These are phyloP conservation scores for Mycena polygramma DNA, from an alignment of 768 basidiomycete species.

Conservation along the genomic window DNA sequence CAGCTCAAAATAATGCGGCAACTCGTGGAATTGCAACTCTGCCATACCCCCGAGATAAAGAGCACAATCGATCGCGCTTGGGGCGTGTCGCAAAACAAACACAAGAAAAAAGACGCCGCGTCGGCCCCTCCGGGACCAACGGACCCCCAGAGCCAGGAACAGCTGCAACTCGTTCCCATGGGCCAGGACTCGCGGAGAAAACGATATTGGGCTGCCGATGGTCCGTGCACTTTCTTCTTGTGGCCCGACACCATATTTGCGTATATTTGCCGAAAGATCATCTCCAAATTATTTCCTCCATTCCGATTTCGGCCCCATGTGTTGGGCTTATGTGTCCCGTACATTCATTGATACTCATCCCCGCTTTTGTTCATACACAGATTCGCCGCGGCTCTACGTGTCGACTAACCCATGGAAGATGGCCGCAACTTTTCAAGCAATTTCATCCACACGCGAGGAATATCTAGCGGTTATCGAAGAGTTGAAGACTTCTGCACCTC, in stretches of 20 bases:
- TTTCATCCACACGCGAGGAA: conserved; percentile 80
- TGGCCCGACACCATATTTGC: conserved; percentile 67
- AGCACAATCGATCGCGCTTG: conserved; percentile 84
- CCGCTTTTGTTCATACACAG: conserved; percentile 55
- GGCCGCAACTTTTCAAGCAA: conserved; percentile 78
- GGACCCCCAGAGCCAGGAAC: conserved; percentile 77
- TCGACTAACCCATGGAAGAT: conserved; percentile 95
- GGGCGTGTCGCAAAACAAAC: conserved; percentile 87
- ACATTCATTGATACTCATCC: conserved; percentile 45
- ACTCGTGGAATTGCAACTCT: conserved; percentile 87
- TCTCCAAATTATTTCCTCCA: conserved; percentile 53
- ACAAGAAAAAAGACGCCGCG: conserved; percentile 81
- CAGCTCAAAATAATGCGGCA: conserved; percentile 88
- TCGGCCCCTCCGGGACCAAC: conserved; percentile 66
- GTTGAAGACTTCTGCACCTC: conserved; percentile 66
- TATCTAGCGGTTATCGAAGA: conserved; percentile 75
- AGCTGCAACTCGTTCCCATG: conserved; percentile 74
- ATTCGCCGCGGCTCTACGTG: conserved; percentile 86
- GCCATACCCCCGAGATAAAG: conserved; percentile 78
- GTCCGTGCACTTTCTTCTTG: conserved; percentile 73
- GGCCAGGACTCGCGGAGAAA: conserved; percentile 83
- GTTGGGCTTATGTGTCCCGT: conserved; percentile 42
- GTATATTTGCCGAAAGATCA: conserved; percentile 73
- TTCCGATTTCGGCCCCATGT: conserved; percentile 55
- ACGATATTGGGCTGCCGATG: conserved; percentile 91